Conservation (phyloP, 2,329 filamentous ascomycete genomes). For the Phialophora macrospora region DNA sequence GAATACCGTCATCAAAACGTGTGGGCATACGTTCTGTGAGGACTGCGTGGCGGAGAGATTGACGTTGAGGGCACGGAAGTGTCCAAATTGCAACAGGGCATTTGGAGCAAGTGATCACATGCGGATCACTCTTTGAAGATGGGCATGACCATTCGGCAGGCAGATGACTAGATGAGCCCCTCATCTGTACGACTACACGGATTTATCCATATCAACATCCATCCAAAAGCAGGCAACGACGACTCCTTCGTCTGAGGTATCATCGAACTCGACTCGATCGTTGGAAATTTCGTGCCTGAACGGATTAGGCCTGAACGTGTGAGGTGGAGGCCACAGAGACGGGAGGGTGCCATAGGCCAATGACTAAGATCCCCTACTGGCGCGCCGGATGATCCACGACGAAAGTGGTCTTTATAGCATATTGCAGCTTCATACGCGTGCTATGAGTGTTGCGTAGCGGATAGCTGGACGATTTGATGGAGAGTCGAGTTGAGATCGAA, state of each 20-base stretch:
- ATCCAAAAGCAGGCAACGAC: background rate
- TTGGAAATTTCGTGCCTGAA: slow-evolving; percentile 13
- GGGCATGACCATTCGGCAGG: background rate
- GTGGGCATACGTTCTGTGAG: slow-evolving; percentile 92
- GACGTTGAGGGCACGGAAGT: slow-evolving; percentile 88
- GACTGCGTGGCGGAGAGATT: slow-evolving; percentile 88
- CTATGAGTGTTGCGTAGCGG: background rate
- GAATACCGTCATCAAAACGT: slow-evolving; percentile 89
- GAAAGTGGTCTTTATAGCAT: background rate
- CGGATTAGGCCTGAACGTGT: background rate
- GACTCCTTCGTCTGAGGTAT: background rate
- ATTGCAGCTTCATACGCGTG: background rate
- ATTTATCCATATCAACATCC: background rate
- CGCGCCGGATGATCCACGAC: background rate
- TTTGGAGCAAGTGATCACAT: slow-evolving; percentile 93
- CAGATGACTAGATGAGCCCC: background rate
- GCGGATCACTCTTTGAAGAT: slow-evolving; percentile 55
- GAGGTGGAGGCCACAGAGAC: background rate
- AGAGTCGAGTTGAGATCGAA: background rate
- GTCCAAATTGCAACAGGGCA: slow-evolving; percentile 87
- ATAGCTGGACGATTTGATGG: background rate
- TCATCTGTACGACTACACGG: slow-evolving; percentile 6
- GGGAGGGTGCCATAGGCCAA: background rate
- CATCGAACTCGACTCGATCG: background rate
- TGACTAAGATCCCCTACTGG: background rate